Percentiles rank a stretch among this genome's conserved stretches.
Conservation (phyloP, 2,329 filamentous ascomycete genomes). For the Nothophaeocryptopus gaeumannii region DNA sequence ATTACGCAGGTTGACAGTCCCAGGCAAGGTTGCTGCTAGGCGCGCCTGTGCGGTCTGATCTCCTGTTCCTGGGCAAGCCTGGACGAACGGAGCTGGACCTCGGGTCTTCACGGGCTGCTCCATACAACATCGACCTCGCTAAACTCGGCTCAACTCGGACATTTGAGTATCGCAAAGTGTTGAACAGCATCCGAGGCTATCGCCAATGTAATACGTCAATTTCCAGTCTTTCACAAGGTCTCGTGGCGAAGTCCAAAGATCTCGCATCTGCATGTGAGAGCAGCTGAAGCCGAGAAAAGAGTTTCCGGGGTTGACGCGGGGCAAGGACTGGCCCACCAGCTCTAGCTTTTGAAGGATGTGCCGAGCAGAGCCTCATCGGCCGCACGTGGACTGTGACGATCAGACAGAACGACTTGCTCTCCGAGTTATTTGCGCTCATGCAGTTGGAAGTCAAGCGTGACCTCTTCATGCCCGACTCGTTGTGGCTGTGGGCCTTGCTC, state of each 20-base stretch:
- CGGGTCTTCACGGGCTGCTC: conserved; percentile 22
- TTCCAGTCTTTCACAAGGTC: no score
- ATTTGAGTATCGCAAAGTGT: no score
- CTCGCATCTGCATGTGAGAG: no score
- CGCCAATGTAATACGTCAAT: no score
- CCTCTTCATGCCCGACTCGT: conserved; percentile 43
- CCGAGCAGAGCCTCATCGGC: no score
- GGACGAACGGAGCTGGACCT: conserved; percentile 32
- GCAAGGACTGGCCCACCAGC: neutral
- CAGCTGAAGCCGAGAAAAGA: neutral
- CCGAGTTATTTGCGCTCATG: conserved; percentile 25
- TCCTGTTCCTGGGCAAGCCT: conserved; percentile 21
- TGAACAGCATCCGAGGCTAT: no score
- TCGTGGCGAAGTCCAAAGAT: no score
- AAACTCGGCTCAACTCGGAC: no score
- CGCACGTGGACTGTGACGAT: no score
- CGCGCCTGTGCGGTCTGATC: conserved; percentile 21
- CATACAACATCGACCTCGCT: no score
- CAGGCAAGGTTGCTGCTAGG: conserved; percentile 18
- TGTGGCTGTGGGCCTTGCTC: conserved; percentile 59
- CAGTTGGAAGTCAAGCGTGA: conserved; percentile 32
- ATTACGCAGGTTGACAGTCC: conserved; percentile 28
- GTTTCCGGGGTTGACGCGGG: conserved; percentile 1
- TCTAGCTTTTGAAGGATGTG: no score
- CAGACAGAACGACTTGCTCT: no score